Percentiles rank a stretch among this genome's conserved stretches.
These are phyloP conservation scores for Coniochaeta sp. DNA, from an alignment of 2,329 filamentous ascomycete genomes.

Conservation along the genomic window DNA sequence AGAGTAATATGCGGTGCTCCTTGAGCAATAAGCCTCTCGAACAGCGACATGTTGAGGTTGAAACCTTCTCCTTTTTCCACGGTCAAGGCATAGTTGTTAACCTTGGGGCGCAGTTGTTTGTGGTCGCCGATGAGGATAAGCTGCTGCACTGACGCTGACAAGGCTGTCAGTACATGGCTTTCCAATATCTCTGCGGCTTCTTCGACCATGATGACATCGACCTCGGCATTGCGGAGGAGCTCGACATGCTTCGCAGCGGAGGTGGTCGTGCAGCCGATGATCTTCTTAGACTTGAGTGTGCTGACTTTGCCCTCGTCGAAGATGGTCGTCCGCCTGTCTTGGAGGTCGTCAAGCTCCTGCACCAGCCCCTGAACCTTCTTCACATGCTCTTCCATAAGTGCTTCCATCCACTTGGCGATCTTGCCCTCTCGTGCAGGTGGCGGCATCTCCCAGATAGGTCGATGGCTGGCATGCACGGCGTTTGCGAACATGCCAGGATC, in stretches of 20 bases:
- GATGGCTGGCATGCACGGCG: slow-evolving; percentile 17
- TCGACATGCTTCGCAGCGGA: slow-evolving; percentile 56
- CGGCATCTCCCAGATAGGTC: slow-evolving; percentile 45
- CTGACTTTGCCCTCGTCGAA: slow-evolving; percentile 32
- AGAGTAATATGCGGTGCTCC: slow-evolving; percentile 48
- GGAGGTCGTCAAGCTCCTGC: slow-evolving; percentile 31
- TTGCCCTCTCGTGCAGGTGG: slow-evolving; percentile 25
- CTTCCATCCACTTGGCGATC: slow-evolving; percentile 32
- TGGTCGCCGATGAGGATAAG: slow-evolving; percentile 68
- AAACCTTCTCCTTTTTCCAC: slow-evolving; percentile 60
- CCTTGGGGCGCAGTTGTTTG: slow-evolving; percentile 63
- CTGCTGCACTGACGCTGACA: slow-evolving; percentile 50
- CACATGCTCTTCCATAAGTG: slow-evolving; percentile 44
- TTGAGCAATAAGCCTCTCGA: slow-evolving; percentile 58
- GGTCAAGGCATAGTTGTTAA: slow-evolving; percentile 51
- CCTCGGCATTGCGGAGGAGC: slow-evolving; percentile 44
- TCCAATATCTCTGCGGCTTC: slow-evolving; percentile 71
- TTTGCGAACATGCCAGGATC: slow-evolving; percentile 35
- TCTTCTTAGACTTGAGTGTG: slow-evolving; percentile 43
- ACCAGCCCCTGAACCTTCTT: slow-evolving; percentile 29
- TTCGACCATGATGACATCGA: slow-evolving; percentile 59
- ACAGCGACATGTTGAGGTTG: slow-evolving; percentile 60
- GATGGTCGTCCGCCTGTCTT: slow-evolving; percentile 33
- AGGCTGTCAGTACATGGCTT: slow-evolving; percentile 55
- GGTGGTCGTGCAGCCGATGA: slow-evolving; percentile 68